Percentiles rank a stretch among this genome's conserved stretches.
Conservation (phyloP, 805 yeast genomes). For the Candida suzukii region DNA sequence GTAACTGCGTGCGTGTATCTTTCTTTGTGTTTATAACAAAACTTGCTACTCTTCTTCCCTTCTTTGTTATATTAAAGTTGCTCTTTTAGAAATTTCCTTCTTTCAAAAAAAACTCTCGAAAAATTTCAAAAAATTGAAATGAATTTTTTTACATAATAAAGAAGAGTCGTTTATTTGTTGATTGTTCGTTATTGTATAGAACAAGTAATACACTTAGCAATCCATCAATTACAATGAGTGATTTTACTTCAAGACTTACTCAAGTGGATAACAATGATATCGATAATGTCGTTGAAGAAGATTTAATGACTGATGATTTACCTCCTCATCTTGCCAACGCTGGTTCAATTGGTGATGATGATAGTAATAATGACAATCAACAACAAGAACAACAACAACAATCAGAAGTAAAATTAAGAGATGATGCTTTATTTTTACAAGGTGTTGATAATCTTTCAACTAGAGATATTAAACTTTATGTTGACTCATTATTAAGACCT, state of each 20-base stretch:
- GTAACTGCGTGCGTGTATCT: background rate
- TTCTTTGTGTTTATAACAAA: too few relatives aligned
- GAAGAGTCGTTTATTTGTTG: too few relatives aligned
- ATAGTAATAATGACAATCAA: background rate
- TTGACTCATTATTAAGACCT: constrained; percentile 38
- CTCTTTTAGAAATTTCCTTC: too few relatives aligned
- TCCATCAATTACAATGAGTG: constrained; percentile 1
- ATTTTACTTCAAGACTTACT: constrained; percentile 1
- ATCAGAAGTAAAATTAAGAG: constrained; percentile 24
- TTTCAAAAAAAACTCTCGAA: too few relatives aligned
- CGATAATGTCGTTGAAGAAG: background rate
- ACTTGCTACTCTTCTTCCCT: background rate
- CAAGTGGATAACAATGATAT: background rate
- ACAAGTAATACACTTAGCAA: too few relatives aligned
- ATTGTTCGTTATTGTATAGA: too few relatives aligned
- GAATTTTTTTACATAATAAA: too few relatives aligned
- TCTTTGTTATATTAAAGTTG: background rate
- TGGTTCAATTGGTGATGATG: too few relatives aligned
- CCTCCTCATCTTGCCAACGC: background rate
- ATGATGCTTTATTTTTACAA: constrained; percentile 40
- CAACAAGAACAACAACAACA: background rate
- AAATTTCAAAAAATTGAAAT: too few relatives aligned
- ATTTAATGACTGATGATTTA: background rate
- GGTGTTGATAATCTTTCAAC: constrained; percentile 66
- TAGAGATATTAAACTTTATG: constrained; percentile 47